Conservation (phyloP, 2,329 filamentous ascomycete genomes). For the Mycocentrospora acerina region DNA sequence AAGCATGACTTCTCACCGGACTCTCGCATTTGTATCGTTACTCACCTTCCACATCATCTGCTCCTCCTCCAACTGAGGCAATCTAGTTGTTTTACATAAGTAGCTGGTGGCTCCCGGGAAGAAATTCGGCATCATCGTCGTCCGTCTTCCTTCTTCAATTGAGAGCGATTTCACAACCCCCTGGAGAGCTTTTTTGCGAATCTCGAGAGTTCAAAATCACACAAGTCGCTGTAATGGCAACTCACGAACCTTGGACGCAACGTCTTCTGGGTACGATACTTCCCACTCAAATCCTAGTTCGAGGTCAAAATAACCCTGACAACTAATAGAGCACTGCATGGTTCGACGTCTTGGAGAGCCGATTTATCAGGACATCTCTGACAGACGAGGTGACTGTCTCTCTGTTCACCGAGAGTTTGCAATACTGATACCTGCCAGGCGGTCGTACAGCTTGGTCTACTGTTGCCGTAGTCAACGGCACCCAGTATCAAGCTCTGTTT, state of each 20-base stretch:
- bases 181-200: no score
- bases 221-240: constrained; percentile 16
- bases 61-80: constrained; percentile 6
- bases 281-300: constrained; percentile 6
- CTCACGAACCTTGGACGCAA: constrained; percentile 23
- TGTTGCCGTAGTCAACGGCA: constrained; percentile 28
- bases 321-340: constrained; percentile 36
- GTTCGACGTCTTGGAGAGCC: constrained; percentile 27
- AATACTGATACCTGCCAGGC: constrained; percentile 20
- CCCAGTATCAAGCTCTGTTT: constrained; percentile 33
- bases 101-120: constrained; percentile 2
- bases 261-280: constrained; percentile 29
- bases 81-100: constrained; percentile 8
- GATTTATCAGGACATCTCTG: constrained; percentile 39
- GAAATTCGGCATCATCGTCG: no score
- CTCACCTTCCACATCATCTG: constrained; percentile 3
- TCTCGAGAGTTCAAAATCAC: no score
- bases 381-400: constrained; percentile 35
- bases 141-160: no score
- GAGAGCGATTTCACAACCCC: no score
- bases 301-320: constrained; percentile 3
- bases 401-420: background rate
- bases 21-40: constrained; percentile 15
- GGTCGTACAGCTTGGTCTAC: constrained; percentile 43
- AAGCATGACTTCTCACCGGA: constrained; percentile 23